Percentiles rank a stretch among this genome's conserved stretches.
Conservation (phyloP, 805 yeast species). For the Millerozyma acaciae region DNA sequence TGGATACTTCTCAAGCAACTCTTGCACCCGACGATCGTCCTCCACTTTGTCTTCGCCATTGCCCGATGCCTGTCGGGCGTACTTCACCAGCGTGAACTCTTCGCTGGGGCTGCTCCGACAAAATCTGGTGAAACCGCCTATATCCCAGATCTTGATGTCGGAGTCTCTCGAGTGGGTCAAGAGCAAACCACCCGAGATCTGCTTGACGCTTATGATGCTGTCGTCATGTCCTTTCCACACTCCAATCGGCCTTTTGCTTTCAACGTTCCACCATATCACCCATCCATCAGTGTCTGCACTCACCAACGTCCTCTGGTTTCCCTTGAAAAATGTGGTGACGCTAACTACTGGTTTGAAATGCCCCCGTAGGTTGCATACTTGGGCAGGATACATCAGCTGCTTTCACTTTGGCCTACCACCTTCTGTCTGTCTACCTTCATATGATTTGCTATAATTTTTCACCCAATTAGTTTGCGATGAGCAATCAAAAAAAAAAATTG, state of each 20-base stretch:
- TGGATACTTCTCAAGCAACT: slow-evolving; percentile 9
- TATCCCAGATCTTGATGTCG: slow-evolving; percentile 44
- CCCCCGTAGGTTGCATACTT: slow-evolving; percentile 18
- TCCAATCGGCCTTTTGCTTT: slow-evolving; percentile 50
- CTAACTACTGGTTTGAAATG: slow-evolving; percentile 17
- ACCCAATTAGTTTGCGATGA: too few relatives aligned
- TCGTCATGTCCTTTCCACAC: slow-evolving; percentile 60
- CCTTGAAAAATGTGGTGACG: slow-evolving; percentile 2
- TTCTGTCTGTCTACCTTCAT: too few relatives aligned
- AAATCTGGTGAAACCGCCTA: slow-evolving; percentile 5
- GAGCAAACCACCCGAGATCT: slow-evolving; percentile 21
- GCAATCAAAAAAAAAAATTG: too few relatives aligned
- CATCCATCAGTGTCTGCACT: slow-evolving; percentile 64
- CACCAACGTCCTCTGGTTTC: slow-evolving; percentile 24
- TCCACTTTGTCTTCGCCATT: slow-evolving; percentile 1
- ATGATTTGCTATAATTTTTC: too few relatives aligned
- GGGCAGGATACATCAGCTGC: neutral
- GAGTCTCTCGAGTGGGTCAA: slow-evolving; percentile 71
- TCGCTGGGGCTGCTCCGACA: slow-evolving; percentile 2
- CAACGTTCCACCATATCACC: slow-evolving; percentile 62
- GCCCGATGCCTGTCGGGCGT: too few relatives aligned
- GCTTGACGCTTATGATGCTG: slow-evolving; percentile 45
- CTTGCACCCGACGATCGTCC: slow-evolving; percentile 20
- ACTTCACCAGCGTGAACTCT: slow-evolving; percentile 11
- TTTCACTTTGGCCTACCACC: too few relatives aligned